Evolutionary conservation across 1,284 basidiomycete genomes (phyloP).

Genomic region (Fomitiporia mediterranea): DNA sequence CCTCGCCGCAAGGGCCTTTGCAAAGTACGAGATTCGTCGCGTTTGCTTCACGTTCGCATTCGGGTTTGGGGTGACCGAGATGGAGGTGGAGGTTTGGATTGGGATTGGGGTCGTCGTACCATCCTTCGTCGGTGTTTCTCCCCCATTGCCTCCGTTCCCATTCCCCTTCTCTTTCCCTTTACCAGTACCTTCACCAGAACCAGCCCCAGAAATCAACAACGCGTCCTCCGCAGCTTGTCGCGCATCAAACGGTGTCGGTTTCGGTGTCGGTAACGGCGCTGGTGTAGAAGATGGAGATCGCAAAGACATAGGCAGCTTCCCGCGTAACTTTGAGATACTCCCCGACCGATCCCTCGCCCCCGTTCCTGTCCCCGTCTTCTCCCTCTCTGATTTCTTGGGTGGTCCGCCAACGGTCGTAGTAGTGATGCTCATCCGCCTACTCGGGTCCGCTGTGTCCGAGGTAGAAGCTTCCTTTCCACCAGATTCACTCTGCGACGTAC

Average conservation of each 20-base stretch:
- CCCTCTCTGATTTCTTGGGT: background rate
- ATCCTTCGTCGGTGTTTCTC: no score
- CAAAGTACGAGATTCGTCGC: background rate
- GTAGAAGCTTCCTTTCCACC: background rate
- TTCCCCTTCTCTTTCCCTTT: background rate
- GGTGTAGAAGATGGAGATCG: background rate
- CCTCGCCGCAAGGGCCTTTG: background rate
- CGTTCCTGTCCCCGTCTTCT: background rate
- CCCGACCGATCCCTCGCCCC: background rate
- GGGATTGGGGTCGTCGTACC: no score
- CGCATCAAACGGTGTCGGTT: no score
- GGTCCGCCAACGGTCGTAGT: background rate
- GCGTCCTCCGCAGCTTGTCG: no score
- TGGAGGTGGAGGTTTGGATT: no score
- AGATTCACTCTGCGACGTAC: background rate
- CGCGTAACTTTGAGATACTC: conserved; percentile 7
- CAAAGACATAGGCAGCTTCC: background rate
- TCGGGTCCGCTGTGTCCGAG: background rate
- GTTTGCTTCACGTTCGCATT: background rate
- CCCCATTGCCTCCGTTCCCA: background rate
- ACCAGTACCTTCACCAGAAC: background rate
- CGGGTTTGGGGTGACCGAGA: background rate
- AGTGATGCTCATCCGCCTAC: conserved; percentile 7
- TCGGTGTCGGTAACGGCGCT: background rate
- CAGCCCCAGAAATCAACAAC: background rate